Percentiles rank a stretch among this genome's conserved stretches.
These are phyloP conservation scores for Rhodotorula babjevae DNA, from an alignment of 768 basidiomycete genomes.

Conservation along the genomic window DNA sequence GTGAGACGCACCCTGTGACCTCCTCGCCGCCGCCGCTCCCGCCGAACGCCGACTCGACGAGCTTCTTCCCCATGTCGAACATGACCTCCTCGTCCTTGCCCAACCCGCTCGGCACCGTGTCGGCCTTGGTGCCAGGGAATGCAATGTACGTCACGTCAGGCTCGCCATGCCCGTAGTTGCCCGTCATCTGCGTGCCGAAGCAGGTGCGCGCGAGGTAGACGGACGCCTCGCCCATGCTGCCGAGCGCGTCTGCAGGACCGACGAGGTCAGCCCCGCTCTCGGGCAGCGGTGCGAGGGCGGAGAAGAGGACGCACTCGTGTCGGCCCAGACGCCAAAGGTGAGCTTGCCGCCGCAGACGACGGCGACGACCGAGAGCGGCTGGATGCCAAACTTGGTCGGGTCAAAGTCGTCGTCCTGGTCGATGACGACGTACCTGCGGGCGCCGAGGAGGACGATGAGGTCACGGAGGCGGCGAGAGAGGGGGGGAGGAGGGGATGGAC, in stretches of 20 bases:
- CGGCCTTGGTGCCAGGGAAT: neutral
- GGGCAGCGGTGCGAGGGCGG: too few species aligned
- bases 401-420: slow-evolving; percentile 6
- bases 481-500: neutral
- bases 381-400: neutral
- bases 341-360: slow-evolving; percentile 17
- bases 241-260: neutral
- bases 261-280: too few species aligned
- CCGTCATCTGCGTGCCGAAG: slow-evolving; percentile 2
- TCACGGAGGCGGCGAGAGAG: too few species aligned
- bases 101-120: neutral
- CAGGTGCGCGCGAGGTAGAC: slow-evolving; percentile 1
- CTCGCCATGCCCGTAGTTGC: neutral
- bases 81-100: neutral
- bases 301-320: neutral
- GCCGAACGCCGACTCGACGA: neutral
- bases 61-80: neutral
- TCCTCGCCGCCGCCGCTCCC: neutral
- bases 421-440: slow-evolving; percentile 18
- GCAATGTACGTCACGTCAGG: slow-evolving; percentile 10
- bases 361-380: slow-evolving; percentile 13
- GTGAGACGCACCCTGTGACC: too few species aligned
- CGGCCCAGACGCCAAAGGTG: slow-evolving; percentile 12
- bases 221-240: slow-evolving; percentile 5
- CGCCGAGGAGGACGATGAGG: neutral